phyloP scores from a whole-genome alignment of 257 asterid species.

The Parsonsia alboflavescens region DNA sequence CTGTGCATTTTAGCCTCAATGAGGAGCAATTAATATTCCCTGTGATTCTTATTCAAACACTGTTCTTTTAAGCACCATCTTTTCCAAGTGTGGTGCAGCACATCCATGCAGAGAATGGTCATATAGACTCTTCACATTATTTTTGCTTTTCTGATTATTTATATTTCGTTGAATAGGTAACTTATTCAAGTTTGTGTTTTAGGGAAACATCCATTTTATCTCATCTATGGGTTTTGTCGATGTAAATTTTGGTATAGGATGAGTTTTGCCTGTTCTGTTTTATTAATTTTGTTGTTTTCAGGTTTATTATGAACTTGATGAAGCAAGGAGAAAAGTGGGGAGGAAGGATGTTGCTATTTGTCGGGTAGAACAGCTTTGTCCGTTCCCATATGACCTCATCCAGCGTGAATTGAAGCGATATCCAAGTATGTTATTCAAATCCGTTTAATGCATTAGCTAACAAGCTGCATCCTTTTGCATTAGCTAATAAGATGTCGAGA shows the following conservation, averaged over 20 bases:
- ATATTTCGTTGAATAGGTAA: background rate
- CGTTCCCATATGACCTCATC: slow-evolving; percentile 84
- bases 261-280: background rate
- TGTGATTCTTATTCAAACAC: background rate
- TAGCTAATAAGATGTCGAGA: background rate
- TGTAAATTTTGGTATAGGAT: background rate
- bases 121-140: background rate
- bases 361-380: slow-evolving; percentile 92
- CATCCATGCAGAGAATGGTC: background rate
- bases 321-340: slow-evolving; percentile 56
- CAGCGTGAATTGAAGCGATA: slow-evolving; percentile 93
- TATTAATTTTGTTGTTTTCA: slow-evolving; percentile 28
- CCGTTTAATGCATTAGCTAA: background rate
- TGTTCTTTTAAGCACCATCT: background rate
- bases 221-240: background rate
- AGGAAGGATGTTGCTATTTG: slow-evolving; percentile 84
- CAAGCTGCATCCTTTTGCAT: background rate
- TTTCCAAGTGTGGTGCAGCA: background rate
- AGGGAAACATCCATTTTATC: background rate
- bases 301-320: slow-evolving; percentile 88
- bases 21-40: background rate
- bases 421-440: slow-evolving; percentile 55
- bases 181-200: background rate
- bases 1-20: background rate
- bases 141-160: background rate